Base-by-base conservation (phyloP, 1,139 yeast species). In the Pichia sp. region DNA sequence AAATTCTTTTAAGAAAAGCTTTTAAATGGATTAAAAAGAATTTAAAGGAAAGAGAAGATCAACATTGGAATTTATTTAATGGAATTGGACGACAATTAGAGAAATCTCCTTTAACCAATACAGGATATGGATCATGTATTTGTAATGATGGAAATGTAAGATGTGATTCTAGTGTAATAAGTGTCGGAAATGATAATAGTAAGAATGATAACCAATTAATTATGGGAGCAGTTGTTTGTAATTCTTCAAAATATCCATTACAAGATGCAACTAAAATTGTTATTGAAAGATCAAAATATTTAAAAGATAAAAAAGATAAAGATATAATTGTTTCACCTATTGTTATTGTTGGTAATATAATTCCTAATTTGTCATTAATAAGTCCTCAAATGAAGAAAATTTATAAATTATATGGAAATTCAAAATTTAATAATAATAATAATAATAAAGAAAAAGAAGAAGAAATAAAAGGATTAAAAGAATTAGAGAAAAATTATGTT, bases 61-160 rank as follows among this genome's bases (percentile, higher is more conserved):
- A 23, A 23, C 20, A 24, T 24, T 24, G 6, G 10, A 10, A 22
- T 28, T 4, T 24, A 22, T 35, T 32, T 32, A 32, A 20, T 22
- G 16, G 28, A 24, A 29, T 41, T 8, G 28, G 37, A 6, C 32
- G 24, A 22, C 65, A 66, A 43, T 75, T 74, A 6, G 81, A 76
- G 55, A 49, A 47, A 3, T 64, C 70, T 4, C 51, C 58, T 3
- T 57, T 69, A 37, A 73, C 80, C 11, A 76, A 76, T 51, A 72
- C 79, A 9, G 81, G 80, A 2, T 63, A 56, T 50, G 80, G 80
- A 1, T 69, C 79, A 0, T 67, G 73, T 0, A 54, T 75, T 35
- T 69, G 73, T 43, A 48, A 63, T 7, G 46, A 56, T 8, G 77
- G 79, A 1, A 46, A 62, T 7, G 75, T 74, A 0, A 68, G 66